phyloP scores from a whole-genome alignment of 306 rosid species.

The Adenanthera pavonina region DNA sequence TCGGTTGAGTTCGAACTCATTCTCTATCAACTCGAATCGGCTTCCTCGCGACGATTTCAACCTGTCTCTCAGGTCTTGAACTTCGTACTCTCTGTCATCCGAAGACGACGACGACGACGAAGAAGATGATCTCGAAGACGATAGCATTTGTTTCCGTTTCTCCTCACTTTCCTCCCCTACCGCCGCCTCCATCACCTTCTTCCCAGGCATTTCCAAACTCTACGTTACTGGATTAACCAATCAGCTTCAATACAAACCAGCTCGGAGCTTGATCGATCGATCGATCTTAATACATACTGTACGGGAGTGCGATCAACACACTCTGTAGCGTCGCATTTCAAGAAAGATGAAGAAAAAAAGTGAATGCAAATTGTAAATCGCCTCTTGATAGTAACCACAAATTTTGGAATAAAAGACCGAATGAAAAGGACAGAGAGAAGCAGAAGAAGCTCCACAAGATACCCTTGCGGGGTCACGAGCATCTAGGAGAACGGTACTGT shows the following conservation, averaged over 20 bases:
- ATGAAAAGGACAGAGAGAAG: not conserved
- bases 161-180: conserved; percentile 1
- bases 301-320: not conserved
- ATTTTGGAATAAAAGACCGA: not conserved
- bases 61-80: conserved; percentile 63
- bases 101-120: conserved; percentile 13
- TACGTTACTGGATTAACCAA: not conserved
- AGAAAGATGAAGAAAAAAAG: not conserved
- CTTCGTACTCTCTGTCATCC: conserved; percentile 55
- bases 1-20: conserved; percentile 47
- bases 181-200: not conserved
- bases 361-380: not conserved
- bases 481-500: not conserved
- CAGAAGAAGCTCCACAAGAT: not conserved
- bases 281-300: not conserved
- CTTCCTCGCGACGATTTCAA: conserved; percentile 80
- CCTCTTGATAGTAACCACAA: not conserved
- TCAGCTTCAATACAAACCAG: not conserved
- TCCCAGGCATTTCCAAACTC: conserved; percentile 30
- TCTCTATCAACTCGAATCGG: conserved; percentile 62
- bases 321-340: not conserved
- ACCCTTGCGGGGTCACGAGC: not conserved
- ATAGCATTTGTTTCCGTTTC: conserved; percentile 2
- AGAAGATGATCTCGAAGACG: not conserved
- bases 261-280: not conserved